Conservation (phyloP, 768 basidiomycete genomes). For the Termitomyces eurrhizus region DNA sequence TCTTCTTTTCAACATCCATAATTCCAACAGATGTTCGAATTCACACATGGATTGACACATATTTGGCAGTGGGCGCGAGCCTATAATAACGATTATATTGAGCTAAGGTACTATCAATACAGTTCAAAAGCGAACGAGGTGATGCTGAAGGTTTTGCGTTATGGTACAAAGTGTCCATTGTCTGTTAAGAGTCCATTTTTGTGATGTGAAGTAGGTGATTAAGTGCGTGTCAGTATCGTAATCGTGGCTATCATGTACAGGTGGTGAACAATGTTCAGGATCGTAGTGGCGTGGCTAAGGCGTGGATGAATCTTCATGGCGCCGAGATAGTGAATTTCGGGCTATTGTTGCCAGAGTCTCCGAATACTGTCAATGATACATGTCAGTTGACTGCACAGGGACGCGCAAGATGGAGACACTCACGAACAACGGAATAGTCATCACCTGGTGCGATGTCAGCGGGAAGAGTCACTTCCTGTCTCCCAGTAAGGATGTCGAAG, state of each 20-base stretch:
- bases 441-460: constrained; percentile 24
- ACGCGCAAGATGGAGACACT: constrained; percentile 18
- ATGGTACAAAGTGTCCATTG: constrained; percentile 13
- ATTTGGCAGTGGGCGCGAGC: constrained; percentile 7
- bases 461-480: constrained; percentile 30
- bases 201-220: neutral
- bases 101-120: constrained; percentile 15
- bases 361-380: constrained; percentile 22
- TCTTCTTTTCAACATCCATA: neutral
- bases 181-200: constrained; percentile 6
- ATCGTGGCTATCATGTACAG: constrained; percentile 10
- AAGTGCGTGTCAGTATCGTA: constrained; percentile 10
- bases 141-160: constrained; percentile 3
- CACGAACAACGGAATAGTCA: constrained; percentile 36
- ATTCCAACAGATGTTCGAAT: constrained; percentile 6
- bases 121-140: constrained; percentile 6
- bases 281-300: neutral
- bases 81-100: constrained; percentile 9
- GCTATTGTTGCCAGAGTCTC: constrained; percentile 35
- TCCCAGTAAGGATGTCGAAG: constrained; percentile 36
- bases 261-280: constrained; percentile 1
- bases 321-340: constrained; percentile 38
- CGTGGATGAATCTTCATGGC: constrained; percentile 19
- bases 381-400: neutral
- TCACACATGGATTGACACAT: constrained; percentile 3